A percentile compares a stretch with the other conserved stretches of the same genome.
phyloP scores from a whole-genome alignment of 352 stramenopile genomes.

The Phytophthora melonis region DNA sequence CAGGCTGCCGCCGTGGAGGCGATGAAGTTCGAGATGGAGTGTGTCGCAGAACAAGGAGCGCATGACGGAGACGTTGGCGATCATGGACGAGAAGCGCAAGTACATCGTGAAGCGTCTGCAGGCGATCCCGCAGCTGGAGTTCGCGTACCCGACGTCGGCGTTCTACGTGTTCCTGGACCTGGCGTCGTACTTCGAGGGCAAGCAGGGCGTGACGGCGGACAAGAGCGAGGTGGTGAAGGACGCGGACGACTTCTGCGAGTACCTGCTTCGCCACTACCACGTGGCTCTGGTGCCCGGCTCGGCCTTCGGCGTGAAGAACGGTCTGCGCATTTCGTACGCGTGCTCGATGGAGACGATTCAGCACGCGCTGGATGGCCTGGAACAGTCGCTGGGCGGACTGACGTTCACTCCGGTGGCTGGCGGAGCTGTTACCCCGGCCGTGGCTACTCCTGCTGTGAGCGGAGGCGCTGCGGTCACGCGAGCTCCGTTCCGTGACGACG shows the following conservation, averaged over 20 bases:
- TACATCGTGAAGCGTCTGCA: constrained; percentile 87
- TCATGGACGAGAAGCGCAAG: constrained; percentile 91
- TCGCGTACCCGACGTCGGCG: constrained; percentile 91
- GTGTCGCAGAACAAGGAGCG: constrained; percentile 55
- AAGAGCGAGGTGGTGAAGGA: constrained; percentile 58
- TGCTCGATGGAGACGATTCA: constrained; percentile 91
- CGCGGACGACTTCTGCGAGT: constrained; percentile 89
- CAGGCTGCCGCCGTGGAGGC: constrained; percentile 93
- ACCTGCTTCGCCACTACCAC: constrained; percentile 93
- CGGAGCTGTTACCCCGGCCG: no score
- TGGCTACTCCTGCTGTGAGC: no score
- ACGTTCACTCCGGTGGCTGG: no score
- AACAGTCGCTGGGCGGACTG: constrained; percentile 55
- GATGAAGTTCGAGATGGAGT: constrained; percentile 87
- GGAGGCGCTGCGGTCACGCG: no score
- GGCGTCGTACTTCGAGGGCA: constrained; percentile 77
- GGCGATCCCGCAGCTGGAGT: constrained; percentile 87
- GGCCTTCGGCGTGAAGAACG: constrained; percentile 94
- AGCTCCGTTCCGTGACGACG: background rate
- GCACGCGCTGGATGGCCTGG: constrained; percentile 70
- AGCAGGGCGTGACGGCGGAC: constrained; percentile 49
- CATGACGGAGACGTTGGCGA: constrained; percentile 59
- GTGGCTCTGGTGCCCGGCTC: constrained; percentile 96
- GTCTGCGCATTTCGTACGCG: constrained; percentile 97
- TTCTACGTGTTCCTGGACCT: constrained; percentile 98